Evolutionary conservation across 192 early-diverging fungal species (phyloP).

Genomic region (Coemansia sp.): DNA sequence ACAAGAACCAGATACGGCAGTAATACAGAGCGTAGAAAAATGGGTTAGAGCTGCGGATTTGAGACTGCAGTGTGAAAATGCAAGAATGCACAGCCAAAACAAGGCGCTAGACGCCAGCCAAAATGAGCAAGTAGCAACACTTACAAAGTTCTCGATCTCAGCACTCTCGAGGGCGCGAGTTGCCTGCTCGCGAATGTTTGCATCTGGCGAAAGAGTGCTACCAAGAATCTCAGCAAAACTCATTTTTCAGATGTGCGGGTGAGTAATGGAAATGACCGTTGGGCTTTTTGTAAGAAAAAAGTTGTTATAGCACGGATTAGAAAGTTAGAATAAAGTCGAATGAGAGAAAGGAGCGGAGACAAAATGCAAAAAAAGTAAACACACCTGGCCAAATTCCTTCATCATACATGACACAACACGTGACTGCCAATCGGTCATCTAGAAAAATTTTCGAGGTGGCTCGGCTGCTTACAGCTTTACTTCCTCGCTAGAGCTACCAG

Average conservation of each 20-base stretch:
- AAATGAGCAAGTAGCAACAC: slow-evolving; percentile 34
- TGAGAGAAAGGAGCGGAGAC: slow-evolving; percentile 13
- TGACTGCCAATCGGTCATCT: not conserved
- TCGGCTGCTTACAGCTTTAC: not conserved
- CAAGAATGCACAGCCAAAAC: slow-evolving; percentile 13
- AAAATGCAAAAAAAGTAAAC: slow-evolving; percentile 7
- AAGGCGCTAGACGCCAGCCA: not conserved
- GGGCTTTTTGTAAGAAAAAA: not conserved
- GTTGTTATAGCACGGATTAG: slow-evolving; percentile 11
- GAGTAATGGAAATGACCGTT: not conserved
- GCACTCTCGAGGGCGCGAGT: slow-evolving; percentile 73
- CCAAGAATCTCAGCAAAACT: slow-evolving; percentile 74
- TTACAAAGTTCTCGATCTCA: slow-evolving; percentile 82
- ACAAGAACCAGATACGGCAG: slow-evolving; percentile 3
- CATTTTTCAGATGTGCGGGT: slow-evolving; percentile 44
- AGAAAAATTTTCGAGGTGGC: not conserved
- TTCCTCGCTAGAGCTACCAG: slow-evolving; percentile 46
- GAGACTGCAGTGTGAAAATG: slow-evolving; percentile 14
- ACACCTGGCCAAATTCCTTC: not conserved
- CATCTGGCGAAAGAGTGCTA: slow-evolving; percentile 82
- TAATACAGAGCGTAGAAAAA: slow-evolving; percentile 11
- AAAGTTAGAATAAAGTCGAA: not conserved
- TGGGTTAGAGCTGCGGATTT: slow-evolving; percentile 6
- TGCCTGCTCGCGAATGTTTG: slow-evolving; percentile 78
- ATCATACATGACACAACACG: not conserved